Base-by-base conservation (phyloP, 2,329 filamentous ascomycete species). In the Talaromyces sp. region DNA sequence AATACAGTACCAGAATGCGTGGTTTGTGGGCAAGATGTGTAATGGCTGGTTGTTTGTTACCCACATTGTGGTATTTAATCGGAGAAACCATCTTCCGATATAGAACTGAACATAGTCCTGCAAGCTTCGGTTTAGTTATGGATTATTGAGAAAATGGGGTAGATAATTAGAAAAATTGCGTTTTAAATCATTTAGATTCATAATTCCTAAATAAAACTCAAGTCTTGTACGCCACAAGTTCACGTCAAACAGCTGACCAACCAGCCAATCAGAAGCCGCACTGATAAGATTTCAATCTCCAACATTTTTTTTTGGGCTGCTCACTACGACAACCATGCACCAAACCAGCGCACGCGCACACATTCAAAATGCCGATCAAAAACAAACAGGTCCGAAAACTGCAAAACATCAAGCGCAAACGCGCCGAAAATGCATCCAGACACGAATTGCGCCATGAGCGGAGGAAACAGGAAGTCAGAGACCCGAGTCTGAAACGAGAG, bases 391-490 rank as follows among this genome's bases (percentile, higher is more conserved):
- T 88, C 72, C 85, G 95, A 65, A 85, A 95, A 73, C 83, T 89
- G 68, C 84, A 94, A 63, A 89, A 92, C 72, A 82, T 96, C 63
- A 87, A 90, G 68, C 85, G 89, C 72, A 98, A 97, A 79, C 89
- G 89, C 72, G 81, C 84, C 52, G 86, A 86, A 66, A 90, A 92
- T 72, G 88, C 87, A 72, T 81, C 87, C 54, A 90, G 89, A 69
- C 87, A 91, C 70, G 90, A 92, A 69, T 84, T 88, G 70, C 87
- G 93, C 65, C 89, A 92, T 73, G 85, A 85, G 56, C 84, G 91
- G 63, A 92, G 91, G 78, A 91, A 89, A 77, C 90, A 93, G 71
- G 95, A 99, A 77, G 85, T 89, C 66, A 90, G 89, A 75, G 87
- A 97, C 70, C 93, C 94, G 1, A 84, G 86, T 63, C 77, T 96